Evolutionary conservation across 2,329 filamentous ascomycete genomes (phyloP), one percentile per base, ranked within the genome.

Genomic region (Tetracladium maxilliforme): DNA sequence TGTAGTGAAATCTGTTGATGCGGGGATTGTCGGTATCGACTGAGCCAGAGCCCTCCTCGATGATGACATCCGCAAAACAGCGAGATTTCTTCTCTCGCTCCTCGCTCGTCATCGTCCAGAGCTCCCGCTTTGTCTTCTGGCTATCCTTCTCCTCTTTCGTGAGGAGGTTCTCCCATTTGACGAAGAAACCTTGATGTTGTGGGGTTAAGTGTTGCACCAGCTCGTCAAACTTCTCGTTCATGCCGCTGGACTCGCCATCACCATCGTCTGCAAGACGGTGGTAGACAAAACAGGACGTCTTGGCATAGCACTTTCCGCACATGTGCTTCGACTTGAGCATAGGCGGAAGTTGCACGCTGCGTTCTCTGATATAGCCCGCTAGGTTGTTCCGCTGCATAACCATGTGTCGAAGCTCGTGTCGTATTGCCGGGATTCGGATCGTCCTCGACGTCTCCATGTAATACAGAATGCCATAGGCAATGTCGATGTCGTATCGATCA

Each of bases 141-240:
- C 79, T 72, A 40, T 92, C 84, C 39, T 77, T 82, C 47, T 98
- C 90, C 54, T 98, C 90, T 45, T 90, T 90, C 0, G 87, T 95
- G 19, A 98, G 58, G 10, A 98, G 61, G 25, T 76, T 67, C 48
- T 98, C 90, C 90, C 90, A 98, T 44, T 90, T 93, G 33, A 79
- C 63, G 49, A 98, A 94, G 47, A 95, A 98, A 1, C 73, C 67
- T 36, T 71, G 70, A 42, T 94, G 80, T 1, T 53, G 57, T 2
- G 75, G 63, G 6, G 69, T 80, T n/a, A 93, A 60, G 42, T 92
- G 78, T 30, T 65, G 64, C 25, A 92, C 75, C 6, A 83, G 57
- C 33, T 90, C 79, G 25, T 82, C 70, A 42, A 94, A 98, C 37
- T 80, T 79, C 16, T 76, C 69, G 22, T 76, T 70, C 47, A 93